Base-by-base conservation (phyloP, 2,329 filamentous ascomycete genomes). In the Biscogniauxia marginata region DNA sequence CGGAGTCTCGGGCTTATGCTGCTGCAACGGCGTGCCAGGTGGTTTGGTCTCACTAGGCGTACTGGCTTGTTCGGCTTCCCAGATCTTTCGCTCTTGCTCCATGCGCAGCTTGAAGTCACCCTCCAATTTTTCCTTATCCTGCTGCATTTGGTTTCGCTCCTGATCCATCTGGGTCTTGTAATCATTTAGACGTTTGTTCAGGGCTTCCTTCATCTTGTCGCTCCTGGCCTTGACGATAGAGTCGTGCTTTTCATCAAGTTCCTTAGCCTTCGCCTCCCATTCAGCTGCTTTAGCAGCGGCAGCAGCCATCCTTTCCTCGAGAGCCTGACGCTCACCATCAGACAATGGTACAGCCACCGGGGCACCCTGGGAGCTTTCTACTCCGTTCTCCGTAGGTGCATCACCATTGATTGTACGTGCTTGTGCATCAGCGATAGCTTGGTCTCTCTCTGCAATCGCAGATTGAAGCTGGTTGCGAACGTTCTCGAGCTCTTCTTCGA, bases 151-250 rank as follows among this genome's bases (percentile, higher is more conserved):
- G 57, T 80, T 78, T 66, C 84, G 84, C 54, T 79, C 75, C 25
- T 77, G 72, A 55, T 78, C 77, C 47, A 76, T 77, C 46, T 69
- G 61, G 4, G 63, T 24, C 62, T 80, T 82, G 46, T 86, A 82
- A 64, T 91, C 90, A 55, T 79, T 83, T 16, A 96, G 78, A 68
- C 89, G 91, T 68, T 84, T 86, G 65, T 86, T 88, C 50, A 91
- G 74, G 1, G 82, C 74, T 20, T 83, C 79, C 66, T 86, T 88
- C 87, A 91, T 89, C 69, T 83, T 83, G 46, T 90, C 84, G 1
- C 85, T 86, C 46, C 86, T 81, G 52, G 81, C 77, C 65, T 89
- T 89, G 57, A 90, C 78, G 9, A 81, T 85, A 34, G 74, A 75
- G 54, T 84, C 78, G 47, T 85, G 81, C 53, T 78, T 80, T 24